Conservation (phyloP, 1,139 yeast species). For the Sugiyamaella novakii region DNA sequence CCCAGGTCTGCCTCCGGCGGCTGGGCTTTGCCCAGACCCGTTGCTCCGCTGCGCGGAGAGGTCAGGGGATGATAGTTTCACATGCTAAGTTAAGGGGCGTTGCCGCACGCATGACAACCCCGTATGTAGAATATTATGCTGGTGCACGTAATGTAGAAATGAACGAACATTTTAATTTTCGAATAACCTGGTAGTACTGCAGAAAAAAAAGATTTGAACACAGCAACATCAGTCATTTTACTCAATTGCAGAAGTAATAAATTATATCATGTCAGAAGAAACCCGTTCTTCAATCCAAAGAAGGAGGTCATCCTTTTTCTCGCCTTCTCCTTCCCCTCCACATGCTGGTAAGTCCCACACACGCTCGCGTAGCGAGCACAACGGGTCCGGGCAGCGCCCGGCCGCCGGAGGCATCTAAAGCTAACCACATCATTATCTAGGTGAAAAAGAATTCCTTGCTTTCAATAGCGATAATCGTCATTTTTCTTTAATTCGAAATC, state of each 20-base stretch:
- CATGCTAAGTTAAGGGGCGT: constrained; percentile 9
- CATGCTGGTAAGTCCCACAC: constrained; percentile 26
- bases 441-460: constrained; percentile 71
- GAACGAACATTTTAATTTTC: constrained; percentile 2
- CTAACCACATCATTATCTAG: constrained; percentile 13
- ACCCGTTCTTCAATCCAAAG: constrained; percentile 18
- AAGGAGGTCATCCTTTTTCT: constrained; percentile 27
- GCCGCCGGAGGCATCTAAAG: background rate
- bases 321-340: constrained; percentile 44
- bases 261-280: constrained; percentile 11
- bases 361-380: background rate
- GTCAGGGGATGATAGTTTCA: constrained; percentile 8
- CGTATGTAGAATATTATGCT: too few relatives aligned
- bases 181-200: too few relatives aligned
- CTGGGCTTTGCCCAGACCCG: constrained; percentile 1
- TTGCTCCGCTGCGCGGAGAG: too few relatives aligned
- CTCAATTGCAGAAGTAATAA: too few relatives aligned
- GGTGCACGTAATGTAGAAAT: background rate
- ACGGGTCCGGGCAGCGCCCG: constrained; percentile 3
- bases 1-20: background rate
- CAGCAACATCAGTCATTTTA: too few relatives aligned
- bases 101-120: background rate
- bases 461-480: constrained; percentile 79
- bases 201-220: too few relatives aligned
- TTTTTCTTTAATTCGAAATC: constrained; percentile 45